These are phyloP conservation scores for Talaromyces nanjingensis DNA, from an alignment of 495 filamentous ascomycete species.

Conservation along the genomic window DNA sequence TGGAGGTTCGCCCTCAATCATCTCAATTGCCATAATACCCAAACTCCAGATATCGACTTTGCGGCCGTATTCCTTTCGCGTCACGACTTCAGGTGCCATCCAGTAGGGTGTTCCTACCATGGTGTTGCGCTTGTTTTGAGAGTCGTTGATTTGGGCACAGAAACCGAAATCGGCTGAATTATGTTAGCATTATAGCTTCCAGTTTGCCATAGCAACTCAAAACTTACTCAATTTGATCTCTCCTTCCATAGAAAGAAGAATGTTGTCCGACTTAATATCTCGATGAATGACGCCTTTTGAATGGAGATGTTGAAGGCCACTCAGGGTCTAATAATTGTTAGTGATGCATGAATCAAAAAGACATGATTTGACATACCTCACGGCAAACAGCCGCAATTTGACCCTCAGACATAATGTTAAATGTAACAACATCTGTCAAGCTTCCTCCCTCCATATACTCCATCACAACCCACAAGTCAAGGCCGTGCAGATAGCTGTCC, in stretches of 20 bases:
- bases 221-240: constrained; percentile 95
- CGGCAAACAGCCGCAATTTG: constrained; percentile 94
- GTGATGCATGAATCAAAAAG: background rate
- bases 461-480: constrained; percentile 98
- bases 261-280: constrained; percentile 99
- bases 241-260: constrained; percentile 87
- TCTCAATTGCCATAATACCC: constrained; percentile 99
- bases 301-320: constrained; percentile 89
- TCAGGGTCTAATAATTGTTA: constrained; percentile 53
- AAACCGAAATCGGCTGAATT: constrained; percentile 90
- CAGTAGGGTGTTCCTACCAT: constrained; percentile 99
- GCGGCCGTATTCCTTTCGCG: constrained; percentile 92
- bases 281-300: constrained; percentile 97
- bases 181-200: constrained; percentile 21
- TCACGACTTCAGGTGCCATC: constrained; percentile 99
- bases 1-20: constrained; percentile 98
- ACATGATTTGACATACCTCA: constrained; percentile 51
- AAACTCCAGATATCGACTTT: constrained; percentile 99
- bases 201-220: background rate
- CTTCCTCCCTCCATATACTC: constrained; percentile 99
- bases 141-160: constrained; percentile 97
- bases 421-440: constrained; percentile 95
- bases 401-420: constrained; percentile 96
- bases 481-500: constrained; percentile 82
- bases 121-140: constrained; percentile 92